phyloP scores from a whole-genome alignment of 345 rosid genomes.

The Nephelium lappaceum region DNA sequence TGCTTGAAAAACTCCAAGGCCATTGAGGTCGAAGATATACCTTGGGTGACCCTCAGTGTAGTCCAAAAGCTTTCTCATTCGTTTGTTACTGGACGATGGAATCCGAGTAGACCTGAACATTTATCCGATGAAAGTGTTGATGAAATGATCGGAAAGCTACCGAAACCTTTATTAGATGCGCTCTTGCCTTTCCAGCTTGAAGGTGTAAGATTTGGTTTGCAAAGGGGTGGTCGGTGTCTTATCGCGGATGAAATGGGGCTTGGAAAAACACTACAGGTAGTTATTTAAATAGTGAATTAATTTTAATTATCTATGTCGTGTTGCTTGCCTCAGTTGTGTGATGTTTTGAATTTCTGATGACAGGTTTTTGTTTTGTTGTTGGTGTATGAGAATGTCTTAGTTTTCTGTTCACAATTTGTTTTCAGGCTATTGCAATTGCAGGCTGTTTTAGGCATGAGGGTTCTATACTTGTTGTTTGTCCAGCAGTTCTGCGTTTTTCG shows the following conservation, averaged over 20 bases:
- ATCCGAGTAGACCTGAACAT: conserved; percentile 80
- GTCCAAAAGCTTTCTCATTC: conserved; percentile 66
- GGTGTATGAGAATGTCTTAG: conserved; percentile 9
- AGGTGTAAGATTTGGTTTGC: conserved; percentile 79
- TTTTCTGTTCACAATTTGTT: conserved; percentile 26
- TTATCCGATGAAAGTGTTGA: conserved; percentile 63
- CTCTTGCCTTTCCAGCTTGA: conserved; percentile 91
- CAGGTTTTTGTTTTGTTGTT: not conserved
- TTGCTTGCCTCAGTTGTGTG: not conserved
- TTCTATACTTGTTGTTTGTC: conserved; percentile 88
- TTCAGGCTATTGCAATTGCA: conserved; percentile 92
- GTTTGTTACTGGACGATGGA: conserved; percentile 60
- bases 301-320: not conserved
- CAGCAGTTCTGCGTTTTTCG: conserved; percentile 82
- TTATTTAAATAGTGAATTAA: not conserved
- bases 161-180: conserved; percentile 53
- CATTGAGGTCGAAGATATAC: conserved; percentile 67
- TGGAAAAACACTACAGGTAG: conserved; percentile 94
- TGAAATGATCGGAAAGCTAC: conserved; percentile 59
- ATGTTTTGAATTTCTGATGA: not conserved
- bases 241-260: conserved; percentile 99
- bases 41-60: conserved; percentile 77
- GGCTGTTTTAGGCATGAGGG: conserved; percentile 81
- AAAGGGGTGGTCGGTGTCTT: conserved; percentile 90
- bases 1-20: conserved; percentile 60